A percentile compares a stretch with the other conserved stretches of the same genome.
Conservation (phyloP, 805 yeast species). For the Clavispora vitiphila region DNA sequence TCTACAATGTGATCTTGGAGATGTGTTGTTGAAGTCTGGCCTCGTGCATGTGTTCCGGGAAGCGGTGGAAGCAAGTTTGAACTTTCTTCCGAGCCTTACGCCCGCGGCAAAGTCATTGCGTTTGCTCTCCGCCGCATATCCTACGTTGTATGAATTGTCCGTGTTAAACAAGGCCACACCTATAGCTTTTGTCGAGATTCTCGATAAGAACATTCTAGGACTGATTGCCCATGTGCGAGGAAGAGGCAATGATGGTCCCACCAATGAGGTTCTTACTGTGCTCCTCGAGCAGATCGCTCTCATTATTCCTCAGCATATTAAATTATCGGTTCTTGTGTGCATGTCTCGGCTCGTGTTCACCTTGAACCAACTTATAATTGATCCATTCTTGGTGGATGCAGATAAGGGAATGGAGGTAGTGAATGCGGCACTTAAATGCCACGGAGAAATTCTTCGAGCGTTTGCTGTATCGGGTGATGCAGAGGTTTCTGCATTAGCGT, state of each 20-base stretch:
- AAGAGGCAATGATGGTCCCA: slow-evolving; percentile 9
- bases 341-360: slow-evolving; percentile 24
- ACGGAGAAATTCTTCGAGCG: slow-evolving; percentile 13
- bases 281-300: slow-evolving; percentile 15
- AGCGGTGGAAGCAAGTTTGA: slow-evolving; percentile 19
- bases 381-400: slow-evolving; percentile 24
- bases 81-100: slow-evolving; percentile 25
- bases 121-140: slow-evolving; percentile 21
- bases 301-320: slow-evolving; percentile 7
- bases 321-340: slow-evolving; percentile 17
- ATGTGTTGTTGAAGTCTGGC: slow-evolving; percentile 21
- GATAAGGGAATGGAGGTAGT: slow-evolving; percentile 13
- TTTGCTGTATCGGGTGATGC: slow-evolving; percentile 12
- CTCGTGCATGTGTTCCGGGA: slow-evolving; percentile 23
- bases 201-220: slow-evolving; percentile 19
- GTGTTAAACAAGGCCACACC: slow-evolving; percentile 2
- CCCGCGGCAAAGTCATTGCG: slow-evolving; percentile 16
- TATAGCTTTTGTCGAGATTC: slow-evolving; percentile 18
- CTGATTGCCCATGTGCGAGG: slow-evolving; percentile 21
- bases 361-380: slow-evolving; percentile 27
- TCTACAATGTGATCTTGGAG: slow-evolving; percentile 5
- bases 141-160: slow-evolving; percentile 12
- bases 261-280: slow-evolving; percentile 10
- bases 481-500: slow-evolving; percentile 16
- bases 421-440: slow-evolving; percentile 19